These are phyloP conservation scores for Calocera viscosa DNA, from an alignment of 768 basidiomycete species.

Conservation along the genomic window DNA sequence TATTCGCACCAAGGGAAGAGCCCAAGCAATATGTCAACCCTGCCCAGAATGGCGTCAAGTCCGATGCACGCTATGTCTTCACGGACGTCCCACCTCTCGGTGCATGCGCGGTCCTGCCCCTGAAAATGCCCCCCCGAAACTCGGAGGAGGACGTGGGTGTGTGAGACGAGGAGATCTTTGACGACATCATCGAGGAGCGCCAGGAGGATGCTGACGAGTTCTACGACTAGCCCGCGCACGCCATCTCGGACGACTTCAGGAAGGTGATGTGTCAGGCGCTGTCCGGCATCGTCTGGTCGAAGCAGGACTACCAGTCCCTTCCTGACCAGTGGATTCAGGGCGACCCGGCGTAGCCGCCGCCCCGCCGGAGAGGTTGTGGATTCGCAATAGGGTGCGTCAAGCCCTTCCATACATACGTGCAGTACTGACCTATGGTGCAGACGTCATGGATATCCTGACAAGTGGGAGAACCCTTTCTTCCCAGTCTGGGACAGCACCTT, in stretches of 20 bases:
- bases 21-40: constrained; percentile 61
- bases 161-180: constrained; percentile 80
- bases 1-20: background rate
- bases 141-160: constrained; percentile 66
- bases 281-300: constrained; percentile 94
- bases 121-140: constrained; percentile 74
- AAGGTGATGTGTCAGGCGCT: constrained; percentile 96
- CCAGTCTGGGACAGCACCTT: constrained; percentile 99
- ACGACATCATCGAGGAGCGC: constrained; percentile 78
- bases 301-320: constrained; percentile 92
- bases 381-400: constrained; percentile 64
- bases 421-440: constrained; percentile 51
- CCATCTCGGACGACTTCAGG: constrained; percentile 81
- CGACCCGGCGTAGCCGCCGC: constrained; percentile 88
- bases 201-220: constrained; percentile 94
- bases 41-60: constrained; percentile 76
- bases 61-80: constrained; percentile 85
- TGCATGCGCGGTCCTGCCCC: constrained; percentile 86
- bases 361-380: constrained; percentile 77
- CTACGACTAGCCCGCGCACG: constrained; percentile 67
- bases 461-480: constrained; percentile 99
- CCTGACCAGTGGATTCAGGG: constrained; percentile 95
- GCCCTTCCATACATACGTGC: background rate
- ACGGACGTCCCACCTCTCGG: constrained; percentile 75
- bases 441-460: constrained; percentile 97